phyloP scores from a whole-genome alignment of 176 grass and related monocot genomes.

The Oryza meridionalis region DNA sequence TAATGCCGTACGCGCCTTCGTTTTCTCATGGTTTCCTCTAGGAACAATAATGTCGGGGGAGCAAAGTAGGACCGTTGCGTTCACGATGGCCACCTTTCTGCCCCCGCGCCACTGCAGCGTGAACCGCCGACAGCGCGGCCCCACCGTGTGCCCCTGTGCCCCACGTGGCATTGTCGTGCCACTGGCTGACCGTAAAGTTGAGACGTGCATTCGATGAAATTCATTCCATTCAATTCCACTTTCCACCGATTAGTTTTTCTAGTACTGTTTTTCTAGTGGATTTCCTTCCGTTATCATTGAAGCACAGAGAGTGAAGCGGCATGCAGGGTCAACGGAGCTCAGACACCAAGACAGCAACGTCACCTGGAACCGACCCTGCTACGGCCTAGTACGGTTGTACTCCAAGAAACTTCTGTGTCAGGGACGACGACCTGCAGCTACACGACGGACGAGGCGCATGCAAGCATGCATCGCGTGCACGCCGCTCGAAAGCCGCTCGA shows the following conservation, averaged over 20 bases:
- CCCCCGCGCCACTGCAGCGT: slow-evolving; percentile 13
- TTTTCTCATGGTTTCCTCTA: not conserved
- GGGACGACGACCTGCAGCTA: not conserved
- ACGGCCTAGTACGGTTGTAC: not conserved
- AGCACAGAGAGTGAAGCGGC: not conserved
- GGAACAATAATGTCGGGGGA: not conserved
- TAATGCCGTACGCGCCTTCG: not conserved
- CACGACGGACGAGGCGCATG: not conserved
- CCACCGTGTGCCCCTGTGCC: not conserved
- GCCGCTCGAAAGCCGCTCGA: slow-evolving; percentile 40
- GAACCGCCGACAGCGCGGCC: slow-evolving; percentile 37
- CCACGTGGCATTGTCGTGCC: not conserved
- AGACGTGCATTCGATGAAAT: not conserved
- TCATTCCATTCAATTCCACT: too few species aligned
- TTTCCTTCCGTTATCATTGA: not conserved
- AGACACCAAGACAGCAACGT: not conserved
- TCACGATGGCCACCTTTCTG: not conserved
- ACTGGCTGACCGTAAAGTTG: not conserved
- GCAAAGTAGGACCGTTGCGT: not conserved
- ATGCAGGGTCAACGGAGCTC: not conserved
- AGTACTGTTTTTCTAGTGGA: too few species aligned
- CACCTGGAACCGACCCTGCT: not conserved
- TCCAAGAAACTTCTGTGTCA: slow-evolving; percentile 3
- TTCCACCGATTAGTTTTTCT: too few species aligned
- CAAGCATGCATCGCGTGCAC: slow-evolving; percentile 15